Evolutionary conservation across 1,284 basidiomycete species (phyloP), one percentile per base, ranked within the genome.

Genomic region (Apiotrichum veenhuisii): DNA sequence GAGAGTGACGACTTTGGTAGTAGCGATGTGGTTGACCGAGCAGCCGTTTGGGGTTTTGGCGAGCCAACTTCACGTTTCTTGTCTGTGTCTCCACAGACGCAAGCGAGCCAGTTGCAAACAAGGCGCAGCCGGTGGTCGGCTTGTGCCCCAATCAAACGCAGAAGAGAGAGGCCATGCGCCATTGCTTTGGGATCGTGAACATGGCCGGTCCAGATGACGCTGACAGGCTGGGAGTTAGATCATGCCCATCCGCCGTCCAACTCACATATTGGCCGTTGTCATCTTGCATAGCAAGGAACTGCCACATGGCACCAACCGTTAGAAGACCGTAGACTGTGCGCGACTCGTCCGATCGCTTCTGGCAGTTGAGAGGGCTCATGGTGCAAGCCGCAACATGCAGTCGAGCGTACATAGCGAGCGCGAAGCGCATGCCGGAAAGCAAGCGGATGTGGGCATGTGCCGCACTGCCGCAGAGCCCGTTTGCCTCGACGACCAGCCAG

Each of bases 401-500:
- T 20, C 34, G 53, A 3, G 30, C 17, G 30, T 55, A 52, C 20
- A 55, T 51, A 14, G 38, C 53, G n/a, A 59, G 45, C n/a, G 23
- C 25, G 18, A 51, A 23, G 38, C 57, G 52, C 57, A 59, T 59
- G 5, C 45, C 34, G n/a, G 42, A 34, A 20, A 59, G 42, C 12
- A 51, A 23, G 17, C 49, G 57, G 18, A 55, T 45, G 23, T 52
- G 25, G 26, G 38, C 49, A 1, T 41, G 30, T 0, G 53, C 50
- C 3, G 17, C 30, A 20, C 51, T 40, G 22, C 25, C 26, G 10
- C 44, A 27, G 17, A 52, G 38, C 15, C 57, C 53, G n/a, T 26
- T 43, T 3, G 53, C 50, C 22, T 59, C 57, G 12, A 59, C 46
- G 18, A 52, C 36, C 18, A 59, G 41, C 57, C 57, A 59, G 2